Base-by-base conservation (phyloP, 257 asterid genomes). In the Nicotiana otophora region DNA sequence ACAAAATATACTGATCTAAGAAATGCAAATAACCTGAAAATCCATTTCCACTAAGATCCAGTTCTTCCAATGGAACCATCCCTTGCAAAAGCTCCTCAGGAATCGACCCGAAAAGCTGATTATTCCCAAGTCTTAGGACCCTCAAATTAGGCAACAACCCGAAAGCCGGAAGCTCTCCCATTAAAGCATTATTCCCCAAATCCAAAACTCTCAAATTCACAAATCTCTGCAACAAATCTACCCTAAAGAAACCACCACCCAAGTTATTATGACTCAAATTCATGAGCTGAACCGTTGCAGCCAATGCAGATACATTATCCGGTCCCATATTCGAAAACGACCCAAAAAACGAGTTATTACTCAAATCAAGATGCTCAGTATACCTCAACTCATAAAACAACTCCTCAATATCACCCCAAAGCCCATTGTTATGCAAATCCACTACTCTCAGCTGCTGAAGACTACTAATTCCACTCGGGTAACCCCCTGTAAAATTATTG, bases 11-110 rank as follows among this genome's bases (percentile, higher is more conserved):
- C 77, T 58, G 75, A 58, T 55, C 62, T 10, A 69, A 39, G 9
- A 42, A 55, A 33, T 15, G 68, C 33, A 69, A 72, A 34, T 23
- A 85, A 93, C 98, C 97, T 31, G 94, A 93, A 88, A 94, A 88
- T 76, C 92, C 93, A 85, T 94, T 94, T 74, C 88, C 84, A 81
- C 92, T 90, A 88, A 94, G 97, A 91, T 94, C 98, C 87, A 94
- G 86, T 84, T 93, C 97, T 80, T 61, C 85, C 90, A 94, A 90
- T 7, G 92, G 94, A 34, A 87, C 84, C 36, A 57, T 88, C n/a
- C 94, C 95, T 83, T 91, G 92, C 87, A 94, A 84, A 64, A 94
- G 87, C 82, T 89, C 95, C 67, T 10, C 86, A 0, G 98, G 97
- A 26, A 94, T 75, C 53, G 90, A 74, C 63, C 98, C 98, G 36